A percentile compares a stretch with the other conserved stretches of the same genome.
These are phyloP conservation scores for Saturnispora sanitii DNA, from an alignment of 805 yeast genomes.

Conservation along the genomic window DNA sequence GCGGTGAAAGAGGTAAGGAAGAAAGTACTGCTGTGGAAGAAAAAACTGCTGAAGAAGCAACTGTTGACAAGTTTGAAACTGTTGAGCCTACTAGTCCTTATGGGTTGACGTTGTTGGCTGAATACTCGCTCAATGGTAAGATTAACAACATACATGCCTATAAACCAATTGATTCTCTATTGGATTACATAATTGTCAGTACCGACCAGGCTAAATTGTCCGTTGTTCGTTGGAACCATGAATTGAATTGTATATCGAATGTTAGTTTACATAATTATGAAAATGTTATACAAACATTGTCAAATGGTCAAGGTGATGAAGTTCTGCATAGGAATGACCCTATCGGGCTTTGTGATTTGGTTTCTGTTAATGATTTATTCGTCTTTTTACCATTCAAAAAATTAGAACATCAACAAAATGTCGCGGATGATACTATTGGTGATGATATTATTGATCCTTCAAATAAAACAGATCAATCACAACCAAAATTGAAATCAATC, in stretches of 20 bases:
- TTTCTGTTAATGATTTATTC: constrained; percentile 56
- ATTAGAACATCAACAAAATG: constrained; percentile 34
- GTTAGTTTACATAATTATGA: constrained; percentile 84
- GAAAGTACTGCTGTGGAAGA: constrained; percentile 13
- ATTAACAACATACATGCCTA: constrained; percentile 48
- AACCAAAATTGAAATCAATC: constrained; percentile 9
- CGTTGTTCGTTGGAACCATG: constrained; percentile 58
- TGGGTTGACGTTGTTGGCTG: constrained; percentile 40
- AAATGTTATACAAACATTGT: constrained; percentile 42
- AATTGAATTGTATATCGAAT: constrained; percentile 47
- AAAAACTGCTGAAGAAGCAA: constrained; percentile 14
- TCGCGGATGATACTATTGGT: constrained; percentile 22
- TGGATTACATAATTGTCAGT: constrained; percentile 55
- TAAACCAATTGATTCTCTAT: constrained; percentile 33
- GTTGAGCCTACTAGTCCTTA: constrained; percentile 13
- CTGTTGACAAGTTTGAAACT: constrained; percentile 15
- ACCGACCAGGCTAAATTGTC: constrained; percentile 74
- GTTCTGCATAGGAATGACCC: constrained; percentile 56
- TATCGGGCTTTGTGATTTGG: constrained; percentile 41
- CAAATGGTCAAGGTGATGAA: constrained; percentile 32
- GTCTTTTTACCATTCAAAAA: constrained; percentile 59
- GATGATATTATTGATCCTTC: too few relatives aligned
- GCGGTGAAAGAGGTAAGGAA: background rate
- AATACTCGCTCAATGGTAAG: constrained; percentile 62
- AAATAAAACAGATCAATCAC: too few relatives aligned